These are phyloP conservation scores for Capsicum rhomboideum DNA, from an alignment of 257 asterid species.

Conservation along the genomic window DNA sequence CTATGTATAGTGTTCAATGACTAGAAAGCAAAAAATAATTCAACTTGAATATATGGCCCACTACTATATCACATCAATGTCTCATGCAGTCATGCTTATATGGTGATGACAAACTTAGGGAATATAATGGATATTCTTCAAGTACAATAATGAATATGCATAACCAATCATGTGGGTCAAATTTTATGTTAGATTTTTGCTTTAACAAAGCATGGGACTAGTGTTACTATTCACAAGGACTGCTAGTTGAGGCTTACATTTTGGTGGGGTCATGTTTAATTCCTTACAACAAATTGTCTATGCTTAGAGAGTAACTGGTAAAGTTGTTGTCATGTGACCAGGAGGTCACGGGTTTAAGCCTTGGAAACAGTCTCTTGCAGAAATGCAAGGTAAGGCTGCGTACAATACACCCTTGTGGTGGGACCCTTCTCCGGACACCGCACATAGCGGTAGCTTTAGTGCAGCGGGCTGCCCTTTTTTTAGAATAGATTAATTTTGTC, in stretches of 20 bases:
- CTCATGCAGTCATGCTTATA: not conserved
- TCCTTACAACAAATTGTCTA: not conserved
- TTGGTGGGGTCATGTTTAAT: not conserved
- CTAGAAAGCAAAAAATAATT: conserved; percentile 41
- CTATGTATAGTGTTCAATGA: conserved; percentile 42
- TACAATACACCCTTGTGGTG: too few relatives aligned
- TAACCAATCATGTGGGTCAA: not conserved
- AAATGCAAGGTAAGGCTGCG: too few relatives aligned
- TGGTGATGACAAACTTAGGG: not conserved
- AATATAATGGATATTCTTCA: not conserved
- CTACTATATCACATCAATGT: conserved; percentile 5
- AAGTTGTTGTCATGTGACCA: too few relatives aligned
- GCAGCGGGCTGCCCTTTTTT: too few relatives aligned
- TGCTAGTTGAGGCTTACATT: not conserved
- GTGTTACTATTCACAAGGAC: not conserved
- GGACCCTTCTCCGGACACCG: too few relatives aligned
- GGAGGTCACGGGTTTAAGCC: too few relatives aligned
- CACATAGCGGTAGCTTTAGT: too few relatives aligned
- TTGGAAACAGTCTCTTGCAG: too few relatives aligned
- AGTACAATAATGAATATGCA: not conserved
- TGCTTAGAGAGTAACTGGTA: too few relatives aligned
- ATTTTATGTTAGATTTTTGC: not conserved
- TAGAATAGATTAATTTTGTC: not conserved
- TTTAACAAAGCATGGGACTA: not conserved
- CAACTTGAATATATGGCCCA: conserved; percentile 14